phyloP scores from a whole-genome alignment of 345 rosid genomes.

The Dipteronia dyeriana region DNA sequence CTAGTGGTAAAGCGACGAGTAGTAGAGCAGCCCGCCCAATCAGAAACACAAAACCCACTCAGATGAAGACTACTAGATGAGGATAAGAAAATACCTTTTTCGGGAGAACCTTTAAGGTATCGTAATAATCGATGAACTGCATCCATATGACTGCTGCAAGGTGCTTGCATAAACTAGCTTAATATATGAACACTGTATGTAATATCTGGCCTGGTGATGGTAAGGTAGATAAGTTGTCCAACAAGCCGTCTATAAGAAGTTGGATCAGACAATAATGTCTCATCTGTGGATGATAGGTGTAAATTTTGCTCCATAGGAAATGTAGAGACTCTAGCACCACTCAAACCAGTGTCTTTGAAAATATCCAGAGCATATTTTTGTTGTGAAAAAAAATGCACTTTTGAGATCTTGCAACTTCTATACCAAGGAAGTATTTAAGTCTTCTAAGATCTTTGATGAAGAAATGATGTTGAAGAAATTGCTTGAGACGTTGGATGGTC shows the following conservation, averaged over 20 bases:
- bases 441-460: not conserved
- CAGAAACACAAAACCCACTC: not conserved
- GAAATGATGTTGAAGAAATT: too few species aligned
- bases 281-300: too few species aligned
- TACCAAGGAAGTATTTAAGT: not conserved
- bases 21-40: not conserved
- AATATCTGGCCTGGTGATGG: not conserved
- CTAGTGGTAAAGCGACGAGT: not conserved
- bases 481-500: too few species aligned
- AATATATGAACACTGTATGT: too few species aligned
- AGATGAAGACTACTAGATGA: not conserved
- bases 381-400: not conserved
- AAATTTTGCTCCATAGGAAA: not conserved
- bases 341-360: not conserved
- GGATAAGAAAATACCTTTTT: not conserved
- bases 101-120: not conserved
- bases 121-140: not conserved
- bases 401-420: not conserved
- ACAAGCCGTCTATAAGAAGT: not conserved
- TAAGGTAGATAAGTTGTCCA: not conserved
- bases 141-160: too few species aligned
- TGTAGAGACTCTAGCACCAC: too few species aligned
- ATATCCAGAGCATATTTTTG: not conserved
- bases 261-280: not conserved
- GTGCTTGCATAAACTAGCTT: too few species aligned